A percentile compares a stretch with the other conserved stretches of the same genome.
These are phyloP conservation scores for Fusarium compactum DNA, from an alignment of 2,329 filamentous ascomycete species.

Conservation along the genomic window DNA sequence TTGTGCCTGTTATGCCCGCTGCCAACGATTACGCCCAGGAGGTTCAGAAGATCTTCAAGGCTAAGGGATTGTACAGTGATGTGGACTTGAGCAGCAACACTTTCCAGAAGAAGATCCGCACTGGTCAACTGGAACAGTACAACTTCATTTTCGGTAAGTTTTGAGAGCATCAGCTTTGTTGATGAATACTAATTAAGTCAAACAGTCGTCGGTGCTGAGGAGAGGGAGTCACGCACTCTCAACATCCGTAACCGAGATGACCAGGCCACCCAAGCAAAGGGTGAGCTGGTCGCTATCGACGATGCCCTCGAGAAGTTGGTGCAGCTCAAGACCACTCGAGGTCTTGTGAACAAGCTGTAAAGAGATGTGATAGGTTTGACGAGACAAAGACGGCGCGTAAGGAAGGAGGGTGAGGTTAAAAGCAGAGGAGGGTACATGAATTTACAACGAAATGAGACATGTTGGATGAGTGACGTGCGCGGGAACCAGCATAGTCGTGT, in stretches of 20 bases:
- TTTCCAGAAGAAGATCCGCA: slow-evolving; percentile 90
- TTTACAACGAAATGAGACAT: slow-evolving; percentile 38
- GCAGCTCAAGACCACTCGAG: slow-evolving; percentile 63
- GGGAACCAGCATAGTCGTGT: slow-evolving; percentile 25
- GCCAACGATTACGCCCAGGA: slow-evolving; percentile 83
- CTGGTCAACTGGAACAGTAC: slow-evolving; percentile 82
- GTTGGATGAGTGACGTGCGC: slow-evolving; percentile 27
- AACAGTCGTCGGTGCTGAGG: slow-evolving; percentile 71
- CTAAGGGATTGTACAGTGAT: slow-evolving; percentile 74
- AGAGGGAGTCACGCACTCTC: slow-evolving; percentile 69
- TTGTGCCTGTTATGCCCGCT: slow-evolving; percentile 75
- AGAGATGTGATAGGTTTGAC: slow-evolving; percentile 15
- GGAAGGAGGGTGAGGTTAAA: slow-evolving; percentile 33
- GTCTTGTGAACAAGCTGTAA: slow-evolving; percentile 53
- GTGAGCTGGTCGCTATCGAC: slow-evolving; percentile 68
- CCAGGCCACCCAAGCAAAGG: slow-evolving; percentile 70
- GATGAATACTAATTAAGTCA: slow-evolving; percentile 28
- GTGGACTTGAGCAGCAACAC: slow-evolving; percentile 75
- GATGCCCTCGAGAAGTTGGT: slow-evolving; percentile 68
- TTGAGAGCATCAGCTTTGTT: neutral
- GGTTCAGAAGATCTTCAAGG: slow-evolving; percentile 75
- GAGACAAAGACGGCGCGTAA: slow-evolving; percentile 16
- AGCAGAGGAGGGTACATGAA: slow-evolving; percentile 34
- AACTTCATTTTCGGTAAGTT: slow-evolving; percentile 80
- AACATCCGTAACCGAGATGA: slow-evolving; percentile 75